Conservation (phyloP, 2,329 filamentous ascomycete genomes). For the Madurella fahalii region DNA sequence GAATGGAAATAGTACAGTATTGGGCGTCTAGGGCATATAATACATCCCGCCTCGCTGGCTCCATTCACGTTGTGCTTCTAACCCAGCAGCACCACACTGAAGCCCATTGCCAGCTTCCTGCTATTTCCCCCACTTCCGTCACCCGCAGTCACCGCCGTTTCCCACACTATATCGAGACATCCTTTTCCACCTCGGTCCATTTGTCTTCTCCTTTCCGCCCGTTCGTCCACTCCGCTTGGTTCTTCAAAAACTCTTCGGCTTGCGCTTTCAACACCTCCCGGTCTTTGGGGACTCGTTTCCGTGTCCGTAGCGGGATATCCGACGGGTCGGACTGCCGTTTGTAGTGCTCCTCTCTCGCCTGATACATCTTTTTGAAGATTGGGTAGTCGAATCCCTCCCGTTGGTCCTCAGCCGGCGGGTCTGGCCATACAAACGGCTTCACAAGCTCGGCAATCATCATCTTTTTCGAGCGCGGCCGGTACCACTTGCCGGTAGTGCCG, state of each 20-base stretch:
- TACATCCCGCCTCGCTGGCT: slow-evolving; percentile 12
- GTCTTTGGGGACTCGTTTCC: slow-evolving; percentile 26
- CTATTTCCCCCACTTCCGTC: not conserved
- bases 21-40: slow-evolving; percentile 10
- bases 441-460: slow-evolving; percentile 92
- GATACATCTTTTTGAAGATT: slow-evolving; percentile 51
- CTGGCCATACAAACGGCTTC: slow-evolving; percentile 84
- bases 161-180: slow-evolving; percentile 17
- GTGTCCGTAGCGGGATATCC: slow-evolving; percentile 29
- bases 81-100: not conserved
- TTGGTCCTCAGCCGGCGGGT: slow-evolving; percentile 58
- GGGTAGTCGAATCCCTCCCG: slow-evolving; percentile 61
- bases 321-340: slow-evolving; percentile 32
- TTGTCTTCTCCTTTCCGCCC: slow-evolving; percentile 10
- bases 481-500: slow-evolving; percentile 51
- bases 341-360: slow-evolving; percentile 42
- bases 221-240: slow-evolving; percentile 18
- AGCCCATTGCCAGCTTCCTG: not conserved
- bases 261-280: slow-evolving; percentile 51
- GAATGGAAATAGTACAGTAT: slow-evolving; percentile 17
- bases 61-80: not conserved
- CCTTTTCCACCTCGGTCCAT: slow-evolving; percentile 26
- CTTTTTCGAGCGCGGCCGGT: slow-evolving; percentile 72
- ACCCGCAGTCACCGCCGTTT: not conserved
- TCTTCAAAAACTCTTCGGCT: slow-evolving; percentile 46